Evolutionary conservation across 2,329 filamentous ascomycete species (phyloP), one percentile per base, ranked within the genome.

Genomic region (Pseudogymnoascus sp.): DNA sequence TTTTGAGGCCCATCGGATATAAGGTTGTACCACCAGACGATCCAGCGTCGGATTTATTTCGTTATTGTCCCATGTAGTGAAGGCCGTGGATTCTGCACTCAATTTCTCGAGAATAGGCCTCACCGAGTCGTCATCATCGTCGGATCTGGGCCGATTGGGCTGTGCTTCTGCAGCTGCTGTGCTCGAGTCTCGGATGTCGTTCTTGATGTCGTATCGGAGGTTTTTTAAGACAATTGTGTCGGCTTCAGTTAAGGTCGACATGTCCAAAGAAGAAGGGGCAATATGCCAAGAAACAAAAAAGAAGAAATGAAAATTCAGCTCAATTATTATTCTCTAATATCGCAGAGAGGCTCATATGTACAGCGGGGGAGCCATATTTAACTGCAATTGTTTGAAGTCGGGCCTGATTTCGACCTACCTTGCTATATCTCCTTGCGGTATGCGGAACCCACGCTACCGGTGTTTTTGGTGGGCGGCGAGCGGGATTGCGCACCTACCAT

Each of bases 11-110:
- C 80, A 75, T 13, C 75, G 73, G 59, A 86, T 76, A 72, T 90
- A 91, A 0, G 86, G 83, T 42, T 80, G 76, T 17, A 90, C 75
- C 1, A 88, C 26, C 65, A 80, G 79, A 42, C 75, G 74, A 70
- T 82, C 75, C 53, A 83, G 42, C n/a, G 72, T 61, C 0, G 67
- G 64, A 4, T 73, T 70, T 21, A 83, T 74, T 63, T 80, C 74
- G 35, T 77, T 75, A 31, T 77, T 74, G 67, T 86, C 83, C 75
- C 79, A 79, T 19, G 76, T 75, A 46, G 79, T 76, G 67, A 84
- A 83, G 31, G 85, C 75, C 13, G 82, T 83, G n/a, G 81, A 80
- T 65, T 82, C 77, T 3, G 2, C 3, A 5, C 59, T 60, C 33
- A 37, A 23, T 40, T 60, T 10, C 23, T 60, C 59, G 13, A 60